Evolutionary conservation across 495 filamentous ascomycete genomes (phyloP).

Genomic region (Hypoxylon lienhwacheense): DNA sequence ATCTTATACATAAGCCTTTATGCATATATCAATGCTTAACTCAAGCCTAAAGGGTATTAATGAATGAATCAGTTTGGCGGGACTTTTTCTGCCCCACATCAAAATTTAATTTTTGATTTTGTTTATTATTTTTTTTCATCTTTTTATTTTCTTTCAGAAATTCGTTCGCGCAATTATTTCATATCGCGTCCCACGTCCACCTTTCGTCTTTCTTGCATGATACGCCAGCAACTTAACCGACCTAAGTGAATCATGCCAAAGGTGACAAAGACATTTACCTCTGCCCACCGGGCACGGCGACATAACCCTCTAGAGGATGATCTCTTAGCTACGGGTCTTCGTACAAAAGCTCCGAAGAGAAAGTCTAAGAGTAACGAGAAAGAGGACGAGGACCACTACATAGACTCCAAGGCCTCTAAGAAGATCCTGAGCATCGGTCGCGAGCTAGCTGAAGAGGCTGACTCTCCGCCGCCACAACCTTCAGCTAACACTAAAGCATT

Average conservation of each 20-base stretch:
- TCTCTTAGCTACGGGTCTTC: conserved; percentile 63
- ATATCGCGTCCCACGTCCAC: conserved; percentile 30
- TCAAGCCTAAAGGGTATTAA: conserved; percentile 17
- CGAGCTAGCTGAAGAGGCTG: conserved; percentile 76
- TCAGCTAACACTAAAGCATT: conserved; percentile 42
- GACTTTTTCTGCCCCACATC: conserved; percentile 28
- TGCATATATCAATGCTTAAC: conserved; percentile 2
- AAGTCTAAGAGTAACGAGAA: conserved; percentile 60
- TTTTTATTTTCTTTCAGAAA: conserved; percentile 32
- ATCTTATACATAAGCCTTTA: neutral
- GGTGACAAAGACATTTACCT: conserved; percentile 48
- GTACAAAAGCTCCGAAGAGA: conserved; percentile 55
- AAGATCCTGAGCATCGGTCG: conserved; percentile 87
- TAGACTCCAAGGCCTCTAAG: conserved; percentile 83
- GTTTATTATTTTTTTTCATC: no score
- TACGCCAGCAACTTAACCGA: neutral
- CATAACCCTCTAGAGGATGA: conserved; percentile 78
- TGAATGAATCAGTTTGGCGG: conserved; percentile 14
- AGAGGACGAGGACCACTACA: conserved; percentile 65
- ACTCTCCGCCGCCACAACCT: conserved; percentile 28
- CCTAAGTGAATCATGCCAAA: conserved; percentile 51
- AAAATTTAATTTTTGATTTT: no score
- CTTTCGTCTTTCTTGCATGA: no score
- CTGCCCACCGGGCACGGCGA: conserved; percentile 45
- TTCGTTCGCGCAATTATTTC: conserved; percentile 12